phyloP scores from a whole-genome alignment of 805 yeast species.

The Nakazawaea wyomingensis region DNA sequence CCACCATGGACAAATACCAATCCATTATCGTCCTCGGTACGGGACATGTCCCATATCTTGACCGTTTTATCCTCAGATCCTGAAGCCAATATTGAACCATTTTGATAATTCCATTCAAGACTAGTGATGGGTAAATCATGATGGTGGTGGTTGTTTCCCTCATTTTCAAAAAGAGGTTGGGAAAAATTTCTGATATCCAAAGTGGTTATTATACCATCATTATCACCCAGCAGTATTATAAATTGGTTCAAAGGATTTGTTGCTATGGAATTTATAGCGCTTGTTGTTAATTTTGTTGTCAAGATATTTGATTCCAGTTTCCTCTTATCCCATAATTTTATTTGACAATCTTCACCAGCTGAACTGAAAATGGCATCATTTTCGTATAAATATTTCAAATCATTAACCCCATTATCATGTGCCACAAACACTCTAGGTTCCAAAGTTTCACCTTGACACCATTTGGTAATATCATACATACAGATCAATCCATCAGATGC shows the following conservation, averaged over 20 bases:
- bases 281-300: slow-evolving; percentile 15
- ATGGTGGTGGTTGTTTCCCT: slow-evolving; percentile 24
- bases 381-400: slow-evolving; percentile 59
- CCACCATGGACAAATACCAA: slow-evolving; percentile 73
- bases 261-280: slow-evolving; percentile 52
- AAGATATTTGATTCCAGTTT: slow-evolving; percentile 9
- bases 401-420: slow-evolving; percentile 57
- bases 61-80: slow-evolving; percentile 62
- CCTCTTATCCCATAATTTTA: slow-evolving; percentile 54
- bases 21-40: slow-evolving; percentile 18
- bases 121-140: slow-evolving; percentile 58
- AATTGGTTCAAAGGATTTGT: slow-evolving; percentile 53
- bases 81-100: slow-evolving; percentile 53
- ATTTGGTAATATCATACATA: slow-evolving; percentile 60
- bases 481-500: slow-evolving; percentile 60
- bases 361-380: slow-evolving; percentile 59
- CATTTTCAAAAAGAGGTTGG: slow-evolving; percentile 23
- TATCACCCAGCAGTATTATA: slow-evolving; percentile 64
- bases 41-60: slow-evolving; percentile 52
- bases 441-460: slow-evolving; percentile 21
- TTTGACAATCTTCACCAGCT: slow-evolving; percentile 59
- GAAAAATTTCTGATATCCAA: slow-evolving; percentile 60
- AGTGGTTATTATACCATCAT: slow-evolving; percentile 46
- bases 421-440: slow-evolving; percentile 17
- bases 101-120: slow-evolving; percentile 66